Conservation (phyloP, 495 filamentous ascomycete genomes). For the Tuber magnatum region DNA sequence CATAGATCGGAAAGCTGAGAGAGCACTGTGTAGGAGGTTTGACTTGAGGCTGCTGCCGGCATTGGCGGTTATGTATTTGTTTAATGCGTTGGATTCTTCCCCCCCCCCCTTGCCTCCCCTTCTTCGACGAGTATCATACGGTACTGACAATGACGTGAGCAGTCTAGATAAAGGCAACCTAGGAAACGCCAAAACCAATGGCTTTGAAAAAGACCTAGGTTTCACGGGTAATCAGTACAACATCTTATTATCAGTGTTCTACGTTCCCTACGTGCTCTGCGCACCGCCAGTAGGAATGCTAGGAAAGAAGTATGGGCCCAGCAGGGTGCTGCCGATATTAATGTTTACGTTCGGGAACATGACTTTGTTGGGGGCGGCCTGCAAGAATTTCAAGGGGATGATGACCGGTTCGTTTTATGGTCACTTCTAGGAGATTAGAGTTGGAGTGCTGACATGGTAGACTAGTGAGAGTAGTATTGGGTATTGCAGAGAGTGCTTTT, state of each 20-base stretch:
- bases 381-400: conserved; percentile 58
- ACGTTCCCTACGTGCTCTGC: conserved; percentile 67
- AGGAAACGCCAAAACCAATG: conserved; percentile 61
- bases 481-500: conserved; percentile 67
- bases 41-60: conserved; percentile 58
- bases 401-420: conserved; percentile 45
- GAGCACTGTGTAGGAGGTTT: conserved; percentile 57
- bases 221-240: conserved; percentile 63
- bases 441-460: conserved; percentile 21
- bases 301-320: conserved; percentile 60
- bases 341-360: conserved; percentile 62
- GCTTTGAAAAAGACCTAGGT: conserved; percentile 46
- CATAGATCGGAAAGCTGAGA: conserved; percentile 50
- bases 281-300: conserved; percentile 61
- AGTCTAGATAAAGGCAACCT: conserved; percentile 60
- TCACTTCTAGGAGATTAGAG: conserved; percentile 31
- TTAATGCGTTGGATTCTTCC: conserved; percentile 19
- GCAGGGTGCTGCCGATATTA: conserved; percentile 57
- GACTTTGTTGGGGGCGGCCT: conserved; percentile 52
- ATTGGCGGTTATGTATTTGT: conserved; percentile 57
- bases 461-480: conserved; percentile 57
- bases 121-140: too few relatives aligned
- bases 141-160: conserved; percentile 51
- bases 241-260: conserved; percentile 64
- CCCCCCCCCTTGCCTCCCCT: not conserved